Evolutionary conservation across 1,139 yeast genomes (phyloP).

Genomic region (Candida neerlandica): DNA sequence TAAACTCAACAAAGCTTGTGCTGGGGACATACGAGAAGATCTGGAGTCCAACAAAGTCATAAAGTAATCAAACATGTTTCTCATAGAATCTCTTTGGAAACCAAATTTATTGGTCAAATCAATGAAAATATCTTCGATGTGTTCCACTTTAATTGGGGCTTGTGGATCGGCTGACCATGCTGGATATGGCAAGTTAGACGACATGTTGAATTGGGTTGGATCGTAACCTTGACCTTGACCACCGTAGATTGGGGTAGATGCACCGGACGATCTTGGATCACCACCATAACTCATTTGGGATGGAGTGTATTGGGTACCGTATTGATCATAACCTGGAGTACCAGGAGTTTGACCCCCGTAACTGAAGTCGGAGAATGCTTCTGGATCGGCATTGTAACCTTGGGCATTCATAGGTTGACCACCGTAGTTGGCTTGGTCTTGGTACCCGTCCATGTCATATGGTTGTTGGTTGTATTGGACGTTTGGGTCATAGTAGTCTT

Average conservation of each 20-base stretch:
- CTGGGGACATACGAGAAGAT: slow-evolving; percentile 95
- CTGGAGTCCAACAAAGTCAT: slow-evolving; percentile 79
- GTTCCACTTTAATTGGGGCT: slow-evolving; percentile 78
- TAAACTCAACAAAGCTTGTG: slow-evolving; percentile 85
- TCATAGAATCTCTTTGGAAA: slow-evolving; percentile 96
- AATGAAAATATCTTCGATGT: slow-evolving; percentile 88
- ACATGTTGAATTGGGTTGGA: slow-evolving; percentile 62
- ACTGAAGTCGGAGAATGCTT: slow-evolving; percentile 77
- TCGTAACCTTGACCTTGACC: slow-evolving; percentile 61
- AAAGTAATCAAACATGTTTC: slow-evolving; percentile 83
- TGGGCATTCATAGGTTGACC: slow-evolving; percentile 44
- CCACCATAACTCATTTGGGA: slow-evolving; percentile 85
- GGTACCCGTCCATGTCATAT: slow-evolving; percentile 52
- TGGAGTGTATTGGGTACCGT: slow-evolving; percentile 79
- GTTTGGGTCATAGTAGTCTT: slow-evolving; percentile 49
- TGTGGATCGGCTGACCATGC: slow-evolving; percentile 95
- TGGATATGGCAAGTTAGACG: slow-evolving; percentile 80
- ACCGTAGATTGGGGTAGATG: slow-evolving; percentile 95
- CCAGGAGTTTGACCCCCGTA: slow-evolving; percentile 76
- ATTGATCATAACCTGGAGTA: slow-evolving; percentile 68
- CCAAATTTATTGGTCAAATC: slow-evolving; percentile 92
- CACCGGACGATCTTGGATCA: slow-evolving; percentile 79
- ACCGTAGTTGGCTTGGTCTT: slow-evolving; percentile 33
- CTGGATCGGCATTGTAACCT: slow-evolving; percentile 62
- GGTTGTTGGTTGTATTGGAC: slow-evolving; percentile 58